Percentiles rank a stretch among this genome's conserved stretches.
Conservation (phyloP, 768 basidiomycete genomes). For the Lactarius tabidus region DNA sequence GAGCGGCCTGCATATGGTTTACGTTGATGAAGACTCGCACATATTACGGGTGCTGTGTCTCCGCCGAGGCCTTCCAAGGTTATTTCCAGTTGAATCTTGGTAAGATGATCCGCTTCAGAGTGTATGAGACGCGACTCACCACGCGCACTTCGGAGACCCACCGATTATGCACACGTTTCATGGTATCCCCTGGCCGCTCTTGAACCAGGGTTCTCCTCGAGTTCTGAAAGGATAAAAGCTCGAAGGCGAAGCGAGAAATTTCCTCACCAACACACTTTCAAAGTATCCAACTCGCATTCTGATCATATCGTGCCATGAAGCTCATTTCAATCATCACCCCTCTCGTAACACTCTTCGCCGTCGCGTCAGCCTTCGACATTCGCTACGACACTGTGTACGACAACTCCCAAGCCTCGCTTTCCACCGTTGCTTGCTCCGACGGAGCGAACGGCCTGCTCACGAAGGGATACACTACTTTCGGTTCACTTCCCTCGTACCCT, state of each 20-base stretch:
- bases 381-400: constrained; percentile 27
- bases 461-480: constrained; percentile 35
- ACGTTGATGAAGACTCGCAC: neutral
- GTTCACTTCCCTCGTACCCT: constrained; percentile 32
- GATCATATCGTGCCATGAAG: constrained; percentile 29
- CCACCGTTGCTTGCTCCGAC: constrained; percentile 27
- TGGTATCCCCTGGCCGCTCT: neutral
- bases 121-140: neutral
- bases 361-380: constrained; percentile 13
- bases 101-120: neutral
- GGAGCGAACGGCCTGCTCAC: constrained; percentile 32
- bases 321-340: constrained; percentile 25
- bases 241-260: neutral
- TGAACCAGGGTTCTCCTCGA: neutral
- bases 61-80: neutral
- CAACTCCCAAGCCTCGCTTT: no score
- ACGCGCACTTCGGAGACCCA: neutral
- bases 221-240: neutral
- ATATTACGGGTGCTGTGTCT: neutral
- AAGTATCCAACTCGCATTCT: neutral
- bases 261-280: neutral
- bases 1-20: neutral
- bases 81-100: neutral
- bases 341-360: constrained; percentile 22
- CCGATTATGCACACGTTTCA: neutral